Evolutionary conservation across 1,284 basidiomycete genomes (phyloP), one percentile per base, ranked within the genome.

Genomic region (Naganishia albida): DNA sequence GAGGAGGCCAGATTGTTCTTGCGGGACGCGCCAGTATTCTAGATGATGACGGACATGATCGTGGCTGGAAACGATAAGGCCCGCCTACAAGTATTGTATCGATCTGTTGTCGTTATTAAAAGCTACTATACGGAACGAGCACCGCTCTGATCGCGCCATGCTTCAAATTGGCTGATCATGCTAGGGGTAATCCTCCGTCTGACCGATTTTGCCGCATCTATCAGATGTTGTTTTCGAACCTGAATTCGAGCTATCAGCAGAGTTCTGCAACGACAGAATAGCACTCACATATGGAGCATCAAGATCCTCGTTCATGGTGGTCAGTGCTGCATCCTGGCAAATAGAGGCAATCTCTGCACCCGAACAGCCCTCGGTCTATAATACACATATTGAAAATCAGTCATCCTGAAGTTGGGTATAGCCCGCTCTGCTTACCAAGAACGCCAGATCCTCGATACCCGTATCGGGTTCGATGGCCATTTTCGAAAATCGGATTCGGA

Each of bases 311-410:
- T 91, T 87, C 91, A 96, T 95, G 0, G 93, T 90, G 44, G 88
- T 76, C 69, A 99, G 78, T 0, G 95, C 96, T 1, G 96, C 96
- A 78, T 99, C 95, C 80, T 99, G 96, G 75, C 94, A 98, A 55
- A 99, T 84, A 1, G 89, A 87, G 7, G 87, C 85, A 30, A 99
- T 87, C 75, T 99, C 96, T 7, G 96, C 96, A 12, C 96, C 96
- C 13, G 95, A 98, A 74, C 92, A 99, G 0, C 95, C 96, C 12
- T 90, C 86, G 3, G 92, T 90, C 93, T 97, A 70, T 7, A 38
- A 48, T n/a, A n/a, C n/a, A n/a, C n/a, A n/a, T n/a, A 34, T 26
- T 40, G 25, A 38, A 12, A 50, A 16, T 54, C 25, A 51, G 42
- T 52, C 25, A 25, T 39, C 49, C 51, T 48, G 43, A 39, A 23